phyloP scores from a whole-genome alignment of 1,139 yeast genomes.

The Geotrichum europaeum region DNA sequence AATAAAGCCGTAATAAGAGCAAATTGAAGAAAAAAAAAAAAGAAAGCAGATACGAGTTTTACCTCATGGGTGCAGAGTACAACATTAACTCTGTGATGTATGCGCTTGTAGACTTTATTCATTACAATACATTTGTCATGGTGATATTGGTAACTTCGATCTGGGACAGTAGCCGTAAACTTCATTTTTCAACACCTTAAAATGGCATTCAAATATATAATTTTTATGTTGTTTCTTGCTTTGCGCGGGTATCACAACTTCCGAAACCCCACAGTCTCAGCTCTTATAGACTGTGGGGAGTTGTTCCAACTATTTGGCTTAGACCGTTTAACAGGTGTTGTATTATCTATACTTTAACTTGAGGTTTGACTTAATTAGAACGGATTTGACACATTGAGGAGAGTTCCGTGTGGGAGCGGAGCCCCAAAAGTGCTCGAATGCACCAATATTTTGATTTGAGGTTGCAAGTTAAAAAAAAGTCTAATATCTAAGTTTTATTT shows the following conservation, averaged over 20 bases:
- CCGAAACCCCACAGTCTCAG: no score
- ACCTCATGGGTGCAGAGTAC: background rate
- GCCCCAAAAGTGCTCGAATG: background rate
- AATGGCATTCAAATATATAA: no score
- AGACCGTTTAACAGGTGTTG: background rate
- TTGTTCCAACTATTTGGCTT: background rate
- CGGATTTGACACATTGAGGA: background rate
- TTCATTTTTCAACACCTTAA: background rate
- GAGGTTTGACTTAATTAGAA: background rate
- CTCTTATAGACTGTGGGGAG: no score
- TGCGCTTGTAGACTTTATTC: background rate
- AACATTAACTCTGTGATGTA: background rate
- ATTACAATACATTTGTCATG: background rate
- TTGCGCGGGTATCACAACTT: no score
- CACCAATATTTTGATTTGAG: background rate
- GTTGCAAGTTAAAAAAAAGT: no score
- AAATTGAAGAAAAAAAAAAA: background rate
- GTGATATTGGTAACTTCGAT: background rate
- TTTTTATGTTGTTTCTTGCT: no score
- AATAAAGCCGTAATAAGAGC: no score
- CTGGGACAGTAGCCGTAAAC: background rate
- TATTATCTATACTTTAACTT: no score
- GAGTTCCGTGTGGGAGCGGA: background rate
- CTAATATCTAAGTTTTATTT: background rate
- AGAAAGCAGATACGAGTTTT: background rate